These are phyloP conservation scores for Orychophragmus violaceus DNA, from an alignment of 345 rosid species.

Conservation along the genomic window DNA sequence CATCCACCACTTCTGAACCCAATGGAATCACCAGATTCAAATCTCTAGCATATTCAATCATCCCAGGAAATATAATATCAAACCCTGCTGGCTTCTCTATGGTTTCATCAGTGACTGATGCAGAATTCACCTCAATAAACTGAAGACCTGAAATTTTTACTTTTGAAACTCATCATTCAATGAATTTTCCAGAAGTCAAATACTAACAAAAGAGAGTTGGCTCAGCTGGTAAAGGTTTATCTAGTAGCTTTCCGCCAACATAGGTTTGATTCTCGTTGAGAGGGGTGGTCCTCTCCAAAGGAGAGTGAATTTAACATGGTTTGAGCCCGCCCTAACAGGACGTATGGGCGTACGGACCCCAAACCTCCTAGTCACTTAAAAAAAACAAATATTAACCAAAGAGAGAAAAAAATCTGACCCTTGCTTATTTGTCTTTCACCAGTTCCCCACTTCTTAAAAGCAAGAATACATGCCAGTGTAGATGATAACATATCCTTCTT, in stretches of 20 bases:
- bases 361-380: too few relatives aligned
- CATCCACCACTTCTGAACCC: conserved; percentile 37
- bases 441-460: conserved; percentile 66
- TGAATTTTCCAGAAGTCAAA: background rate
- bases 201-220: too few relatives aligned
- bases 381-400: too few relatives aligned
- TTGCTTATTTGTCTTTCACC: conserved; percentile 61
- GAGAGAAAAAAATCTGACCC: conserved; percentile 30
- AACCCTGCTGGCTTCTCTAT: conserved; percentile 62
- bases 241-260: too few relatives aligned
- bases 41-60: conserved; percentile 64
- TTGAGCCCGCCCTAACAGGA: too few relatives aligned
- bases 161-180: background rate
- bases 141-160: conserved; percentile 49
- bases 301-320: too few relatives aligned
- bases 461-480: conserved; percentile 75
- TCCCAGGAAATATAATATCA: conserved; percentile 71
- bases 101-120: conserved; percentile 50
- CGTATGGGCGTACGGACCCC: too few relatives aligned
- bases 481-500: conserved; percentile 61
- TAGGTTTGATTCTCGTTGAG: too few relatives aligned
- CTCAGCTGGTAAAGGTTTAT: too few relatives aligned
- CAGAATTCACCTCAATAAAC: conserved; percentile 57
- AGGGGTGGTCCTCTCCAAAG: too few relatives aligned
- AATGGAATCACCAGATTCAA: conserved; percentile 61